phyloP scores from a whole-genome alignment of 1,284 basidiomycete genomes.

The Vanrija sp. region DNA sequence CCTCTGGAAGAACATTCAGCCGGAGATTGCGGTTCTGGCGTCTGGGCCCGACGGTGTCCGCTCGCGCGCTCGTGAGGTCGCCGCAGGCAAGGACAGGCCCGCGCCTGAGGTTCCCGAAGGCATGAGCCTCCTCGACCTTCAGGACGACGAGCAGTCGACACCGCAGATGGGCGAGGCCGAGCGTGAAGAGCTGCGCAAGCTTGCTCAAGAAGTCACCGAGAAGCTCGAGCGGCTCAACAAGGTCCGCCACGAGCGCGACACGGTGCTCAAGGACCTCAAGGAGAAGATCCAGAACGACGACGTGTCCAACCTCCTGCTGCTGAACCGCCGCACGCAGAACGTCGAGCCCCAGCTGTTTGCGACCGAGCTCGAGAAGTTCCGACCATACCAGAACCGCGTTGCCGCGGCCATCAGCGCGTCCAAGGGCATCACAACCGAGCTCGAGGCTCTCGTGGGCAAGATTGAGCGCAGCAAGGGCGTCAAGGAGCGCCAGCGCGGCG shows the following conservation, averaged over 20 bases:
- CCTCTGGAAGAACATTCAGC: constrained; percentile 69
- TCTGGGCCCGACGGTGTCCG: constrained; percentile 53
- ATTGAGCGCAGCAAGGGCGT: constrained; percentile 67
- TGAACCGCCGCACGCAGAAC: constrained; percentile 80
- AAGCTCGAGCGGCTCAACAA: constrained; percentile 69
- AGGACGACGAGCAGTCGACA: constrained; percentile 47
- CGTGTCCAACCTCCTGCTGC: constrained; percentile 87
- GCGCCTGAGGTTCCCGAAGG: constrained; percentile 36
- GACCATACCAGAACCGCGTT: constrained; percentile 79
- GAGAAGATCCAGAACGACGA: constrained; percentile 92
- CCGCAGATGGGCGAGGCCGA: constrained; percentile 55
- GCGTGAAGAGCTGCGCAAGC: constrained; percentile 60
- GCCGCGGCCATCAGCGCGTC: constrained; percentile 72
- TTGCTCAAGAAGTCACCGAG: constrained; percentile 74
- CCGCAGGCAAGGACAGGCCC: constrained; percentile 53
- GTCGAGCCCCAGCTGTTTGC: constrained; percentile 87
- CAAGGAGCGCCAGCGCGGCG: constrained; percentile 72
- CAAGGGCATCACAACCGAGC: constrained; percentile 65
- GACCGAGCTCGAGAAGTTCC: constrained; percentile 90
- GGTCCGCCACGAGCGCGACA: constrained; percentile 76
- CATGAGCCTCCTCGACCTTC: constrained; percentile 55
- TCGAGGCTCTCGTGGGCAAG: constrained; percentile 66
- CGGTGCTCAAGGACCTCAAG: constrained; percentile 88
- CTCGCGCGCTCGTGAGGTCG: constrained; percentile 62
- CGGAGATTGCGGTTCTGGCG: constrained; percentile 65